Percentiles rank a stretch among this genome's conserved stretches.
Evolutionary conservation across 805 yeast genomes (phyloP).

Genomic region (Candida parachauliodes): DNA sequence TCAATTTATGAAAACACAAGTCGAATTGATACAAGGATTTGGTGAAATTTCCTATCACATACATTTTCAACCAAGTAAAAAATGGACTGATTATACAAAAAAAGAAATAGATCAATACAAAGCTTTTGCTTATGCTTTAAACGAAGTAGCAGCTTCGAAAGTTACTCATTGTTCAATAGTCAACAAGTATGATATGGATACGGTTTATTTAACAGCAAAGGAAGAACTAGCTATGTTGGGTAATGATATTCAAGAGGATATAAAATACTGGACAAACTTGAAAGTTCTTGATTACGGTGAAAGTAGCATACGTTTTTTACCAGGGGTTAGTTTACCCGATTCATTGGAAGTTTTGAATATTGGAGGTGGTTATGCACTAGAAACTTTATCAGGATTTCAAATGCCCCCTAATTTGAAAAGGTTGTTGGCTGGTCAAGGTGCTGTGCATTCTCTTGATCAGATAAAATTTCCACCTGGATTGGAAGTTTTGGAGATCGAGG

Average conservation of each 20-base stretch:
- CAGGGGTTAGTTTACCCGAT: conserved; percentile 39
- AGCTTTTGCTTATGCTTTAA: conserved; percentile 20
- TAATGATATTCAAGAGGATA: conserved; percentile 35
- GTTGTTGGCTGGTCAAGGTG: conserved; percentile 32
- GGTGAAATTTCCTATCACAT: conserved; percentile 32
- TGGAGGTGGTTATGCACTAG: conserved; percentile 38
- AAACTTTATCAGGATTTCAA: conserved; percentile 36
- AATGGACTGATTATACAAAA: conserved; percentile 29
- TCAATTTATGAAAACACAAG: conserved; percentile 18
- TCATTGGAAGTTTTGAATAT: conserved; percentile 33
- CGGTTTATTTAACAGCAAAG: conserved; percentile 32
- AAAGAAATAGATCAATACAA: conserved; percentile 23
- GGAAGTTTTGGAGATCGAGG: conserved; percentile 30
- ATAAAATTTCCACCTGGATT: conserved; percentile 32
- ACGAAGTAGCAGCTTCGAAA: conserved; percentile 20
- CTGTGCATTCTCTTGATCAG: conserved; percentile 32
- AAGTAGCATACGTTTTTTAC: conserved; percentile 33
- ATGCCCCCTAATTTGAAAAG: conserved; percentile 30
- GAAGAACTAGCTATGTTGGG: conserved; percentile 30
- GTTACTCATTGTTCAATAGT: conserved; percentile 38
- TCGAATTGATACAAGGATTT: conserved; percentile 13
- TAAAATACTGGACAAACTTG: conserved; percentile 31
- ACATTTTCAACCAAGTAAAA: conserved; percentile 27
- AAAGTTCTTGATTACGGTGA: conserved; percentile 34
- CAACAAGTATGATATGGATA: conserved; percentile 31